A percentile compares a stretch with the other conserved stretches of the same genome.
Conservation (phyloP, 768 basidiomycete genomes). For the Serendipita sp. region DNA sequence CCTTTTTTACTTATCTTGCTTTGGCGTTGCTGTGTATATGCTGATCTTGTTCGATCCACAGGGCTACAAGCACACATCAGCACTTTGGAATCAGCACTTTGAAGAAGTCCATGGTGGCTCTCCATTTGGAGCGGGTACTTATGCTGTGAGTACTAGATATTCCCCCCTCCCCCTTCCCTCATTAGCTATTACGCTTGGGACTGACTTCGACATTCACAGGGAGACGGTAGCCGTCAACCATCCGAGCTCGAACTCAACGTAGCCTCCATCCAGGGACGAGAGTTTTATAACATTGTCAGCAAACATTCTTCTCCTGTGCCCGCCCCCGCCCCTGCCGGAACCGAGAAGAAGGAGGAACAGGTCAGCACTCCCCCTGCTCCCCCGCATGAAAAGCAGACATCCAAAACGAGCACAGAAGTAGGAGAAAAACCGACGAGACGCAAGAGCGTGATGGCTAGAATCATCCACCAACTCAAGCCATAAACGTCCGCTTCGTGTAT, state of each 20-base stretch:
- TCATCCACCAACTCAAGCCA: too few species aligned
- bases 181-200: background rate
- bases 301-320: slow-evolving; percentile 12
- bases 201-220: slow-evolving; percentile 10
- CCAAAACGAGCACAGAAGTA: too few species aligned
- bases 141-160: slow-evolving; percentile 20
- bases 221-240: slow-evolving; percentile 32
- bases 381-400: too few species aligned
- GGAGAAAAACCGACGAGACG: too few species aligned
- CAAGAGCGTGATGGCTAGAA: too few species aligned
- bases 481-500: too few species aligned
- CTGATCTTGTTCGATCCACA: background rate
- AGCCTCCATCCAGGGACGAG: slow-evolving; percentile 35
- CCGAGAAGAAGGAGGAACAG: too few species aligned
- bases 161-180: background rate
- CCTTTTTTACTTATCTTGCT: too few species aligned
- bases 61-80: background rate
- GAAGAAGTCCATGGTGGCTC: slow-evolving; percentile 32
- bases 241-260: slow-evolving; percentile 35
- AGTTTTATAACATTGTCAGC: slow-evolving; percentile 37
- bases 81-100: slow-evolving; percentile 11
- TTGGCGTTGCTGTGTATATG: too few species aligned
- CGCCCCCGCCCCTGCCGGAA: background rate
- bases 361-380: too few species aligned
- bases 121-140: slow-evolving; percentile 64